Conservation (phyloP, 2,329 filamentous ascomycete genomes). For the Davidsoniella neocaledoniae region DNA sequence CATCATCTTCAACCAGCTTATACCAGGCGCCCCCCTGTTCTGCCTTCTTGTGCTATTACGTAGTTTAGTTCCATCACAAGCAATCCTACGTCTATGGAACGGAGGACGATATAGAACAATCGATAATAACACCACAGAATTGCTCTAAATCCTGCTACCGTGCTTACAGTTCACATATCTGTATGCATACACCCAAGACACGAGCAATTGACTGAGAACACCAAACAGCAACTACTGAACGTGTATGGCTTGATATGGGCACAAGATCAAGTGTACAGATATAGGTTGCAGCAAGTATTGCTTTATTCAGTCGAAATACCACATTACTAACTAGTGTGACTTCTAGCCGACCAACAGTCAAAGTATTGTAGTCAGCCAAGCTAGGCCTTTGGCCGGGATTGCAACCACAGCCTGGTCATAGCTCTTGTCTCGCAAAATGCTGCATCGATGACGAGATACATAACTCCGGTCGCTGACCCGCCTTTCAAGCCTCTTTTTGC, state of each 20-base stretch:
- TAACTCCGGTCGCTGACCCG: not conserved
- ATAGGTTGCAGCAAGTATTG: not conserved
- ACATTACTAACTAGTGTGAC: not conserved
- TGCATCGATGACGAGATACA: slow-evolving; percentile 8
- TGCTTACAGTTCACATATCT: no score
- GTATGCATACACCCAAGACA: no score
- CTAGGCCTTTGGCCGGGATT: not conserved
- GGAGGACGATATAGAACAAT: no score
- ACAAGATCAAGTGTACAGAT: not conserved
- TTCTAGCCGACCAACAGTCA: not conserved
- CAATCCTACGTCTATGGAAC: no score
- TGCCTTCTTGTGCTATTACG: no score
- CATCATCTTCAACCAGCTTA: not conserved
- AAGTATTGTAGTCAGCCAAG: not conserved
- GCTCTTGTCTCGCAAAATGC: slow-evolving; percentile 5
- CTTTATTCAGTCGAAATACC: no score
- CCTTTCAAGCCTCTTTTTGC: not conserved
- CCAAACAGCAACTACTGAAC: no score
- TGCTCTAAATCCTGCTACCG: no score
- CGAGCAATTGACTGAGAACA: no score
- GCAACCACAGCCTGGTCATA: not conserved
- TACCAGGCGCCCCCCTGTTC: no score
- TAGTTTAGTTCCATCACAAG: no score
- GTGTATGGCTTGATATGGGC: not conserved
- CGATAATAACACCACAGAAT: no score